Percentiles rank a stretch among this genome's conserved stretches.
Evolutionary conservation across 2,329 filamentous ascomycete genomes (phyloP).

Genomic region (Xylariaceae sp.): DNA sequence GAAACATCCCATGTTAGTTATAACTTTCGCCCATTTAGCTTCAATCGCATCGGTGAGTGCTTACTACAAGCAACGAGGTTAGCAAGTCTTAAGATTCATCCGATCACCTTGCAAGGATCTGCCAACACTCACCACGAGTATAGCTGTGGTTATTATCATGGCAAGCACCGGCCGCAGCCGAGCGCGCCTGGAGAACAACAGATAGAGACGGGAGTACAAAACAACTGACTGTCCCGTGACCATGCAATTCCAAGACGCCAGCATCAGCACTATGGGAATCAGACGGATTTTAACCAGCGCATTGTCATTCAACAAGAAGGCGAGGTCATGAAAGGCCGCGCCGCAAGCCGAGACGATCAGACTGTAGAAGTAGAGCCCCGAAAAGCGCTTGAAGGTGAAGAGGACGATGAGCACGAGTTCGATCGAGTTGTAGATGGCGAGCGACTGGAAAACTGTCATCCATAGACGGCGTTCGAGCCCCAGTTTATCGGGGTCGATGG

Average conservation of each 20-base stretch:
- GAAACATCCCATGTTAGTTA: too few species aligned
- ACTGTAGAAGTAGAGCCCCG: constrained; percentile 1
- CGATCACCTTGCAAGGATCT: too few species aligned
- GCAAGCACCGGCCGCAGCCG: constrained; percentile 43
- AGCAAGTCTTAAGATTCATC: too few species aligned
- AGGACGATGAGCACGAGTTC: background rate
- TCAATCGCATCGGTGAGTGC: too few species aligned
- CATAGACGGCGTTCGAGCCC: background rate
- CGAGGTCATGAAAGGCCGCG: background rate
- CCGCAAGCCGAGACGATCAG: background rate
- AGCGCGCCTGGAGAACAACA: background rate
- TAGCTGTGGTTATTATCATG: constrained; percentile 49
- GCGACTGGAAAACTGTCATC: background rate
- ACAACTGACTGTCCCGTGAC: background rate
- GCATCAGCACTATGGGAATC: too few species aligned
- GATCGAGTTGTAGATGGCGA: constrained; percentile 2
- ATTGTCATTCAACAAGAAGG: background rate
- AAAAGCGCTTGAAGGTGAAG: background rate
- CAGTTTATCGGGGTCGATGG: background rate
- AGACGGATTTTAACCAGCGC: background rate
- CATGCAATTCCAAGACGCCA: background rate
- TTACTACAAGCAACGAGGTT: too few species aligned
- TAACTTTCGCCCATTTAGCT: too few species aligned
- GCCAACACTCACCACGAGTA: too few species aligned
- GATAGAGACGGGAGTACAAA: background rate